phyloP scores from a whole-genome alignment of 139 green algal species.

The Volvox africanus region DNA sequence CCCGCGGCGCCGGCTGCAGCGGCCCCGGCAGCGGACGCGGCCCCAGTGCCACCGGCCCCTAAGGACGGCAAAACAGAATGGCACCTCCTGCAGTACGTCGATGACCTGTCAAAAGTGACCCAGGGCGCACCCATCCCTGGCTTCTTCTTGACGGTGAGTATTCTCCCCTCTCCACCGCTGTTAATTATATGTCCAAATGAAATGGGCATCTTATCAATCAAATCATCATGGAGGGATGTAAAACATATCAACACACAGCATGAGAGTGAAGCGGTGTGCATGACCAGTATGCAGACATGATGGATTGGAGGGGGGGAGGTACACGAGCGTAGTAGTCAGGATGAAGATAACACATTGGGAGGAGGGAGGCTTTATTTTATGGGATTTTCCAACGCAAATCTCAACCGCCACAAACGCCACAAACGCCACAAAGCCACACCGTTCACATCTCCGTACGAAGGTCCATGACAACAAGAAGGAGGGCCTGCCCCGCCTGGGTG shows the following conservation, averaged over 20 bases:
- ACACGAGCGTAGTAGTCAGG: too few species aligned
- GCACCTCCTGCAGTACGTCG: neutral
- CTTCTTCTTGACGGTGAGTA: neutral
- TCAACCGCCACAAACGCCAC: neutral
- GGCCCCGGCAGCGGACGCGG: neutral
- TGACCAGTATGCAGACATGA: too few species aligned
- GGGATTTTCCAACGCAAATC: too few species aligned
- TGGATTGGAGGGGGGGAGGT: too few species aligned
- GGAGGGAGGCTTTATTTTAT: too few species aligned
- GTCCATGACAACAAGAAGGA: slow-evolving; percentile 35
- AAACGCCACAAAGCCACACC: neutral
- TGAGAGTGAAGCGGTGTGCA: too few species aligned
- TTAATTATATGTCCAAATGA: too few species aligned
- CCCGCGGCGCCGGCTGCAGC: neutral
- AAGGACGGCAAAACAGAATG: neutral
- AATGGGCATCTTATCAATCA: too few species aligned
- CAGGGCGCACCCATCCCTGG: neutral
- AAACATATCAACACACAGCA: too few species aligned
- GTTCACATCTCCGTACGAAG: neutral
- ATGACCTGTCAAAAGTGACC: neutral
- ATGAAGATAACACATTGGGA: too few species aligned
- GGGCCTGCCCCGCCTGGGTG: slow-evolving; percentile 1
- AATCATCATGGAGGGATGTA: too few species aligned
- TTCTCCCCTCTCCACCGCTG: too few species aligned
- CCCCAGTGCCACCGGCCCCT: neutral